Evolutionary conservation across 257 asterid genomes (phyloP).

Genomic region (Nicotiana paniculata): DNA sequence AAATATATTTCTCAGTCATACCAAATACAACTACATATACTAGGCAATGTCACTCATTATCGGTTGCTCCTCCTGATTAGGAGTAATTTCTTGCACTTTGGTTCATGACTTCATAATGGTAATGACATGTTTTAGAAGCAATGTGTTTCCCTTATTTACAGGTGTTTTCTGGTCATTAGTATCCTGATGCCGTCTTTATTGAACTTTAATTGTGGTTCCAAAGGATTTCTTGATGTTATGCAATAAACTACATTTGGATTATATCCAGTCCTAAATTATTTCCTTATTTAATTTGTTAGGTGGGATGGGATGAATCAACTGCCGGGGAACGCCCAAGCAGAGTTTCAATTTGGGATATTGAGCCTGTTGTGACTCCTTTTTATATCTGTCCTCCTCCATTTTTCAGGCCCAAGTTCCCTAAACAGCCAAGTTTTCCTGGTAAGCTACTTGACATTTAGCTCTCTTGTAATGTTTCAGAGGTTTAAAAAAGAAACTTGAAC

Average conservation of each 20-base stretch:
- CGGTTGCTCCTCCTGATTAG: neutral
- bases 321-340: conserved; percentile 95
- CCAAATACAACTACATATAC: neutral
- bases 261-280: neutral
- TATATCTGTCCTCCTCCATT: conserved; percentile 94
- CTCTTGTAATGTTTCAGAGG: neutral
- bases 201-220: neutral
- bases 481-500: neutral
- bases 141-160: neutral
- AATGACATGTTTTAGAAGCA: neutral
- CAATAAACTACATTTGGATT: neutral
- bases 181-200: neutral
- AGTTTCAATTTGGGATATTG: conserved; percentile 90
- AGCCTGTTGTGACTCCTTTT: conserved; percentile 89
- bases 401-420: conserved; percentile 80
- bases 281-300: conserved; percentile 31
- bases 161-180: neutral
- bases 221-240: neutral
- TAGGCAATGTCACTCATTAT: neutral
- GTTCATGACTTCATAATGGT: neutral
- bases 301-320: conserved; percentile 98
- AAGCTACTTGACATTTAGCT: conserved; percentile 1
- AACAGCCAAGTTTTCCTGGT: conserved; percentile 75
- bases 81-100: neutral
- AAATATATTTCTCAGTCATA: neutral